A percentile compares a stretch with the other conserved stretches of the same genome.
phyloP scores from a whole-genome alignment of 768 basidiomycete genomes.

The Tylopilus rubrobrunneus region DNA sequence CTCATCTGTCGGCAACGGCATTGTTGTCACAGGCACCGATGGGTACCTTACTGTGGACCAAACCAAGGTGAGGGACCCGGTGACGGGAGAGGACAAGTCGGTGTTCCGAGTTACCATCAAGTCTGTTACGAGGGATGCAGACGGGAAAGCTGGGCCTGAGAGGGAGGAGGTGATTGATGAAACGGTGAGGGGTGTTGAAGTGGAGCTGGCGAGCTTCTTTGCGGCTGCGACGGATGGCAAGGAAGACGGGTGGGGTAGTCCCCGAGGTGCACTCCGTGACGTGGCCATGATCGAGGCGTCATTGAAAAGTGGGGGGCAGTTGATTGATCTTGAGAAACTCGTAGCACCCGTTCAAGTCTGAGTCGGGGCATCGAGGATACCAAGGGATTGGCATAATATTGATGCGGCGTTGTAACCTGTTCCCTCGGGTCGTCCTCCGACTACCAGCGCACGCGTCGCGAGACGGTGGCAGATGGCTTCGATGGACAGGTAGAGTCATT shows the following conservation, averaged over 20 bases:
- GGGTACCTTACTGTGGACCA: conserved; percentile 55
- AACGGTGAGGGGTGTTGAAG: conserved; percentile 47
- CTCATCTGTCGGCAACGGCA: conserved; percentile 26
- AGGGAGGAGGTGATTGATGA: conserved; percentile 47
- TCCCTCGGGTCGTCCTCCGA: too few relatives aligned
- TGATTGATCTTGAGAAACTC: conserved; percentile 51
- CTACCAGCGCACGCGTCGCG: too few relatives aligned
- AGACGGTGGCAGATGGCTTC: too few relatives aligned
- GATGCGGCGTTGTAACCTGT: too few relatives aligned
- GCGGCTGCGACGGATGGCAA: conserved; percentile 43
- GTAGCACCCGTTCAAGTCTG: conserved; percentile 9
- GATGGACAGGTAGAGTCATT: too few relatives aligned
- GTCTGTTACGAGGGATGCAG: conserved; percentile 17
- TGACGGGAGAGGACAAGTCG: conserved; percentile 21
- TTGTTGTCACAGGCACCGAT: conserved; percentile 55
- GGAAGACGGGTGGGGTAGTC: conserved; percentile 56
- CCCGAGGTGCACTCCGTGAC: conserved; percentile 62
- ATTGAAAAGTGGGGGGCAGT: conserved; percentile 58
- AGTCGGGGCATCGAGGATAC: too few relatives aligned
- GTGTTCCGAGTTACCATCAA: conserved; percentile 40
- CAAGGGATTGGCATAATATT: too few relatives aligned
- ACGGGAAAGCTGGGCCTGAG: conserved; percentile 26
- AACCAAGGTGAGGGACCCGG: conserved; percentile 22
- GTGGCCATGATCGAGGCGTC: conserved; percentile 79
- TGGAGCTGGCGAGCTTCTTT: conserved; percentile 59